Evolutionary conservation across 2,329 filamentous ascomycete species (phyloP).

Genomic region (Calonectria montana): DNA sequence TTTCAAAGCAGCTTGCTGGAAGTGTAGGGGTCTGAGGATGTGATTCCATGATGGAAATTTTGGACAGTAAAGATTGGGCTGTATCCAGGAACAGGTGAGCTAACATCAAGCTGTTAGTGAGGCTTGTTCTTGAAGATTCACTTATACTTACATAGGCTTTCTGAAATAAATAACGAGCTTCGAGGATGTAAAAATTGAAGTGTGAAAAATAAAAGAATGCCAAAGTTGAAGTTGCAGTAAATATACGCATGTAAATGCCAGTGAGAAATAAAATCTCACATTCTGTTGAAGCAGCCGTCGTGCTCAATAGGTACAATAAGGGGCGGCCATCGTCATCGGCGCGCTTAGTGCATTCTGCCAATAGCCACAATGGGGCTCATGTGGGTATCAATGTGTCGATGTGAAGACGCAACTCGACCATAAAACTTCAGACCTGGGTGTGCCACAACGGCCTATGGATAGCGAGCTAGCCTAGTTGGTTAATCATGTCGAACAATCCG

Average conservation of each 20-base stretch:
- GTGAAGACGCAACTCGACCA: neutral
- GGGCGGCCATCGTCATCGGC: neutral
- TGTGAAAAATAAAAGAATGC: neutral
- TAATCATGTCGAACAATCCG: neutral
- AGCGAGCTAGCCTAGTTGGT: neutral
- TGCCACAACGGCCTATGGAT: neutral
- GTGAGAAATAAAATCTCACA: neutral
- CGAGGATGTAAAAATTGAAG: too few species aligned
- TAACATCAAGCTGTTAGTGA: neutral
- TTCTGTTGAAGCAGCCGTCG: neutral
- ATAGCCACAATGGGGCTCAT: constrained; percentile 1
- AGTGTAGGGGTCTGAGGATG: neutral
- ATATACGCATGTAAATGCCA: neutral
- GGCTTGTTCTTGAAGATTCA: neutral
- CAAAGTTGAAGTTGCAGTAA: neutral
- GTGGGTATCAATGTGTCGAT: neutral
- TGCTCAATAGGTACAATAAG: constrained; percentile 8
- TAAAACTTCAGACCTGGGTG: neutral
- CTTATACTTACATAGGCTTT: neutral
- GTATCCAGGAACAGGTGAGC: neutral
- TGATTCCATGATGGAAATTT: neutral
- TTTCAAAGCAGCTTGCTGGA: neutral
- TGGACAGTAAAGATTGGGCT: neutral
- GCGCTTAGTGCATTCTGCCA: neutral
- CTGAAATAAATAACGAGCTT: neutral